A percentile compares a stretch with the other conserved stretches of the same genome.
These are phyloP conservation scores for Phytopythium kandeliae DNA, from an alignment of 352 stramenopile species.

Conservation along the genomic window DNA sequence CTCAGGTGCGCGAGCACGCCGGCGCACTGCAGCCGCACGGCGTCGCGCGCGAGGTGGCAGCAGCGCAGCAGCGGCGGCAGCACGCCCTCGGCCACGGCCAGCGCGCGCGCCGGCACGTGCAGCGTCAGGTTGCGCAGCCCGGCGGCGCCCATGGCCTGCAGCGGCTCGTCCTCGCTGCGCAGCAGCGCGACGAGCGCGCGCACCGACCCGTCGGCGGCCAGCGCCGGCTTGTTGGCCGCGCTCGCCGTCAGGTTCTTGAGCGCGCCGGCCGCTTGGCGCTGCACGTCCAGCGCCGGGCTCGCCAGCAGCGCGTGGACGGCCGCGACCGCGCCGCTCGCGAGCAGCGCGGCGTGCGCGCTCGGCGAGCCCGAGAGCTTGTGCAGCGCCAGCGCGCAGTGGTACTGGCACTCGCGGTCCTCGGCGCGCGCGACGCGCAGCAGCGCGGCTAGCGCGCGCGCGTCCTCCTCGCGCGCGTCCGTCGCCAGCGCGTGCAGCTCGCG, in stretches of 20 bases:
- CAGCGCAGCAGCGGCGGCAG: constrained; percentile 59
- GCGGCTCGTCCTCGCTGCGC: constrained; percentile 60
- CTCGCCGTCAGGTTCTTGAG: constrained; percentile 90
- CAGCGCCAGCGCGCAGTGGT: constrained; percentile 84
- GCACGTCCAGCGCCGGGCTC: constrained; percentile 65
- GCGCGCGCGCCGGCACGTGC: constrained; percentile 54
- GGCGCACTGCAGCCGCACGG: constrained; percentile 87
- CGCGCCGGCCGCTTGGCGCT: constrained; percentile 86
- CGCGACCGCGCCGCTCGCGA: constrained; percentile 49
- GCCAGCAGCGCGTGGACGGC: constrained; percentile 72
- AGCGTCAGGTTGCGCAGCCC: constrained; percentile 88
- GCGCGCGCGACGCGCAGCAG: constrained; percentile 86
- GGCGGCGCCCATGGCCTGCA: constrained; percentile 86
- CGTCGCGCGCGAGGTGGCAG: constrained; percentile 54
- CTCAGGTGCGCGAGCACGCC: constrained; percentile 88
- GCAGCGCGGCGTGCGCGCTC: constrained; percentile 60
- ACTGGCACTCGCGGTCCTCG: constrained; percentile 90
- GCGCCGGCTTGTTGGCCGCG: constrained; percentile 86
- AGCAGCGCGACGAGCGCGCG: constrained; percentile 79
- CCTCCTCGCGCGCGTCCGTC: constrained; percentile 66
- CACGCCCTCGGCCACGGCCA: constrained; percentile 65
- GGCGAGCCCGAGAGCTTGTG: constrained; percentile 85
- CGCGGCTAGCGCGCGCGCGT: constrained; percentile 56
- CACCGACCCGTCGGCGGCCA: constrained; percentile 81
- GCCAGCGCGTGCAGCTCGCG: constrained; percentile 80